Conservation (phyloP, 1,284 basidiomycete species). For the Papiliotrema laurentii region DNA sequence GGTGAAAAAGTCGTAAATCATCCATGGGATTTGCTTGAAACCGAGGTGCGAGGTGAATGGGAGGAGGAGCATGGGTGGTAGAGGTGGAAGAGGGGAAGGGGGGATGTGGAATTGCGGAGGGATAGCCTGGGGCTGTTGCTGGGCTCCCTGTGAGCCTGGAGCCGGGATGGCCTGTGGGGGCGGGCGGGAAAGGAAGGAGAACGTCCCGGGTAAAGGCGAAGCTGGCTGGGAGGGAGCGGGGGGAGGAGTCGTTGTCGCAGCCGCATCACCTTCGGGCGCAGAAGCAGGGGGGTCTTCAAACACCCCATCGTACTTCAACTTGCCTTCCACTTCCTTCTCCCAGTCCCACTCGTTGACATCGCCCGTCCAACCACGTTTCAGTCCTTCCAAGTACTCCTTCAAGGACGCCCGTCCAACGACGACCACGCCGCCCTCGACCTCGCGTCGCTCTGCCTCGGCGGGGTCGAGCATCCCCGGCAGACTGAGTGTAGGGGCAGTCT, state of each 20-base stretch:
- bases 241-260: neutral
- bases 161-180: slow-evolving; percentile 22
- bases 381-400: slow-evolving; percentile 89
- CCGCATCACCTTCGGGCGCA: slow-evolving; percentile 5
- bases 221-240: slow-evolving; percentile 7
- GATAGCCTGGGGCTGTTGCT: slow-evolving; percentile 19
- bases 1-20: slow-evolving; percentile 91
- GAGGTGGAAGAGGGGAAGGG: slow-evolving; percentile 63
- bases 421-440: slow-evolving; percentile 75
- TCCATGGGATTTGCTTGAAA: slow-evolving; percentile 77
- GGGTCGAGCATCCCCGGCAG: slow-evolving; percentile 60
- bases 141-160: slow-evolving; percentile 15
- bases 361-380: slow-evolving; percentile 80
- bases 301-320: slow-evolving; percentile 65
- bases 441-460: slow-evolving; percentile 57
- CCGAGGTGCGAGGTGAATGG: slow-evolving; percentile 85
- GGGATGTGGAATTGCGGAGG: slow-evolving; percentile 49
- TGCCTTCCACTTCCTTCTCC: slow-evolving; percentile 68
- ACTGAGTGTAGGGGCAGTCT: slow-evolving; percentile 53
- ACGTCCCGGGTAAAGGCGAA: slow-evolving; percentile 1
- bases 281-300: slow-evolving; percentile 77
- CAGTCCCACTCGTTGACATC: slow-evolving; percentile 64
- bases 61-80: slow-evolving; percentile 79
- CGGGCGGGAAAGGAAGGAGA: slow-evolving; percentile 30
- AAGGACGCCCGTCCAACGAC: slow-evolving; percentile 86